Evolutionary conservation across 2,329 filamentous ascomycete species (phyloP).

Genomic region (Alternaria longipes): DNA sequence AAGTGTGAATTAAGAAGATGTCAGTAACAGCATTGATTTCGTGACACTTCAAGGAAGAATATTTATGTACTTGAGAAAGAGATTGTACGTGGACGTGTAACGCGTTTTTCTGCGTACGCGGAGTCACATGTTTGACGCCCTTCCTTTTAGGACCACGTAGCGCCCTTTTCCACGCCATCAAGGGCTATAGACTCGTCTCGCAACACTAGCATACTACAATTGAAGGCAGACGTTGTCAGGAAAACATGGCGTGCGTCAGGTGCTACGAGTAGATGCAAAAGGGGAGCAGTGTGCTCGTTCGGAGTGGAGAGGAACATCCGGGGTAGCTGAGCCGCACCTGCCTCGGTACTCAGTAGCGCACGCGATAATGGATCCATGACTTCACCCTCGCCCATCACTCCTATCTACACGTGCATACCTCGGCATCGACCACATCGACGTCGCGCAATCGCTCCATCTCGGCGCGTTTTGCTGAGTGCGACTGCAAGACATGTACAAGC

Average conservation of each 20-base stretch:
- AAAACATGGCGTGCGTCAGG: background rate
- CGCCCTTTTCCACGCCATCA: background rate
- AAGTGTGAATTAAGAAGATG: no score
- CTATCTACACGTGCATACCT: constrained; percentile 35
- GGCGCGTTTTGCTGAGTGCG: constrained; percentile 29
- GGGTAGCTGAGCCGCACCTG: constrained; percentile 29
- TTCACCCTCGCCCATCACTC: constrained; percentile 31
- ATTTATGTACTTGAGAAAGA: background rate
- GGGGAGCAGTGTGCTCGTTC: background rate
- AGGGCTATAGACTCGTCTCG: background rate
- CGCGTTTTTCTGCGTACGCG: constrained; percentile 30
- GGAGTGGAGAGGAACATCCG: constrained; percentile 15
- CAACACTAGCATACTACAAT: background rate
- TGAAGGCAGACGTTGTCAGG: no score
- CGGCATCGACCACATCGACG: constrained; percentile 25
- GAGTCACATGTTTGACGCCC: constrained; percentile 37
- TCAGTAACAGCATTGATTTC: background rate
- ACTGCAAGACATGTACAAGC: constrained; percentile 46
- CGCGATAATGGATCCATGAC: constrained; percentile 29
- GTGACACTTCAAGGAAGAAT: background rate
- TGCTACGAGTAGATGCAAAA: background rate
- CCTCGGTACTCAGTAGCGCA: constrained; percentile 42
- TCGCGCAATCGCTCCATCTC: constrained; percentile 19
- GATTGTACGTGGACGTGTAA: background rate
- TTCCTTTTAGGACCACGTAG: background rate